Base-by-base conservation (phyloP, 768 basidiomycete species). In the Melanogaster broomeanus region DNA sequence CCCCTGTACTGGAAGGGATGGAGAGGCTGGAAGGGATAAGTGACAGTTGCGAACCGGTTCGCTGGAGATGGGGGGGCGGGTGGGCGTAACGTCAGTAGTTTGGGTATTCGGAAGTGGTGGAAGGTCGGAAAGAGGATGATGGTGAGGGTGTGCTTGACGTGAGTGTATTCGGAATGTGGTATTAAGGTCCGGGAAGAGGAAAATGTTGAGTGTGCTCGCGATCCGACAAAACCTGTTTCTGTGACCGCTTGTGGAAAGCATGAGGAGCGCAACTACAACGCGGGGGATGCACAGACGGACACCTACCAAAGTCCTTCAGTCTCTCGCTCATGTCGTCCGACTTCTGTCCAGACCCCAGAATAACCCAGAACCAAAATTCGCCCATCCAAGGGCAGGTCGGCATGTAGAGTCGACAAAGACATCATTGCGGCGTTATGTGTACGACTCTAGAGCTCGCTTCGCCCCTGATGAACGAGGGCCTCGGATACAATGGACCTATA, bases 131-230 rank as follows among this genome's bases (percentile, higher is more conserved):
- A 77, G 53, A 91, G 71, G 48, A 90, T 74, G 35, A 92, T 72
- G 65, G 92, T 84, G 50, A 92, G 76, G 1, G 87, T 90, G 65
- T 91, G 90, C 62, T 90, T 85, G 41, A 92, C 82, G 21, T 90
- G 84, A 37, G n/a, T n/a, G n/a, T n/a, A n/a, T n/a, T n/a, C 57
- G 57, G 52, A 67, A 69, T 25, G 72, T 72, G 60, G 74, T 69
- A 68, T 88, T 85, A n/a, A 88, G 74, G 52, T 83, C 85, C 1
- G 91, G 90, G 44, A 92, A 77, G 53, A 91, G 71, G 48, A 90
- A 74, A 35, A 92, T 72, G 65, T 93, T 84, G 76, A 1, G 87
- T 90, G 65, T 91, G 90, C 62, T 90, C 86, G n/a, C n/a, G n/a
- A n/a, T n/a, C n/a, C n/a, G 41, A 92, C 82, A 22, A 22, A 90